Conservation (phyloP, 2,329 filamentous ascomycete genomes). For the Teratosphaeria viscida region DNA sequence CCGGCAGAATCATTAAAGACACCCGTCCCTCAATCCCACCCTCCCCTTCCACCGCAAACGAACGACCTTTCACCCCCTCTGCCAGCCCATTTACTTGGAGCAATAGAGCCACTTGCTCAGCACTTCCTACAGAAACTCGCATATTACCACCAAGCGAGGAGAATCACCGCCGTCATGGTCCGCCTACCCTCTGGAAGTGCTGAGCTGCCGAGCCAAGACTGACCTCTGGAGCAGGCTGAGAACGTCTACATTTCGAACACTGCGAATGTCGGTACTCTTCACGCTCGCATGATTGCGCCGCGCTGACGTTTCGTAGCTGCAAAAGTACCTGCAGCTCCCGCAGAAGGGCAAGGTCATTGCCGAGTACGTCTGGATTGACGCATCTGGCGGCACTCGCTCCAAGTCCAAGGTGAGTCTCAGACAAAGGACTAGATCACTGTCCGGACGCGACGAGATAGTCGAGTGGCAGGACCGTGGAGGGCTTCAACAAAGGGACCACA, state of each 20-base stretch:
- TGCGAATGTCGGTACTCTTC: slow-evolving; percentile 31
- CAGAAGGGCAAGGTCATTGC: slow-evolving; percentile 84
- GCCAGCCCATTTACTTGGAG: background rate
- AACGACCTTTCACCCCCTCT: background rate
- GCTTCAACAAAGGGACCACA: background rate
- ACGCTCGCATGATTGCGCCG: background rate
- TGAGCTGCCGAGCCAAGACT: background rate
- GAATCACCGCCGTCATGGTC: slow-evolving; percentile 1
- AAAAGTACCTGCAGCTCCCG: slow-evolving; percentile 84
- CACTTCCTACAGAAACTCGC: background rate
- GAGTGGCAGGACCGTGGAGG: background rate
- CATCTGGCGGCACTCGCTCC: slow-evolving; percentile 71
- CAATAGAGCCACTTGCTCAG: background rate
- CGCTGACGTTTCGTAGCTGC: slow-evolving; percentile 52
- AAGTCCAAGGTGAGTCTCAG: slow-evolving; percentile 80
- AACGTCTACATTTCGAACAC: slow-evolving; percentile 34
- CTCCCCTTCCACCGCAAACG: background rate
- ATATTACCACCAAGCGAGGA: background rate
- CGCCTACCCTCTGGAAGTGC: background rate
- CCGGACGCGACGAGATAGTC: background rate
- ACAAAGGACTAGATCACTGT: background rate
- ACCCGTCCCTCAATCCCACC: background rate
- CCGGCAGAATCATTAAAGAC: background rate
- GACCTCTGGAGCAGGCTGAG: slow-evolving; percentile 10
- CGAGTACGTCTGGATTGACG: slow-evolving; percentile 96